phyloP scores from a whole-genome alignment of 495 filamentous ascomycete genomes.

The Lichenothelia convexa region DNA sequence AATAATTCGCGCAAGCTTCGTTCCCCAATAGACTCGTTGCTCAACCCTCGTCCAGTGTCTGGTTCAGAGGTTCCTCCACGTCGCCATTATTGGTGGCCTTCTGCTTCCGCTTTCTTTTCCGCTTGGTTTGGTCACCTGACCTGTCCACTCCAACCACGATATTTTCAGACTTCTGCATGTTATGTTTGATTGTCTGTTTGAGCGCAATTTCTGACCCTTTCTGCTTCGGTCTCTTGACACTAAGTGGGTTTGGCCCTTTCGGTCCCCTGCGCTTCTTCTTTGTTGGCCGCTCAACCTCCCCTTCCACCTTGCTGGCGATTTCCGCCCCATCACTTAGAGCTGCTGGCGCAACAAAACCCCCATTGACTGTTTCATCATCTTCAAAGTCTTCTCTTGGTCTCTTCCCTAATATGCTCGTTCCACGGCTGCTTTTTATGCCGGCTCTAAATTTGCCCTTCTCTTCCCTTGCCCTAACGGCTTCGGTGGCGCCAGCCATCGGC shows the following conservation, averaged over 20 bases:
- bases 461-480: constrained; percentile 40
- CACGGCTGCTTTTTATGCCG: neutral
- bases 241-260: constrained; percentile 78
- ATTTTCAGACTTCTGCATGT: constrained; percentile 3
- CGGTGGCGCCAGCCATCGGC: constrained; percentile 53
- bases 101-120: constrained; percentile 18
- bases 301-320: constrained; percentile 1
- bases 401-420: no score
- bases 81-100: constrained; percentile 7
- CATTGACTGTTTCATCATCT: no score
- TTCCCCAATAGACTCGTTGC: neutral
- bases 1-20: neutral
- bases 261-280: constrained; percentile 47
- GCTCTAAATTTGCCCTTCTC: constrained; percentile 60
- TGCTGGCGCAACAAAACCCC: no score
- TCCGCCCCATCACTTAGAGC: no score
- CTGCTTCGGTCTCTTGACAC: constrained; percentile 68
- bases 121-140: constrained; percentile 6
- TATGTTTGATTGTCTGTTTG: neutral
- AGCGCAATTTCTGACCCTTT: no score
- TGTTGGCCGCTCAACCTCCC: constrained; percentile 23
- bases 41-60: neutral
- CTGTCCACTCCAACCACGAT: constrained; percentile 1
- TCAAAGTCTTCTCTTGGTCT: constrained; percentile 20
- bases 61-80: neutral